A percentile compares a stretch with the other conserved stretches of the same genome.
phyloP scores from a whole-genome alignment of 805 yeast species.

The Brettanomyces nanus region DNA sequence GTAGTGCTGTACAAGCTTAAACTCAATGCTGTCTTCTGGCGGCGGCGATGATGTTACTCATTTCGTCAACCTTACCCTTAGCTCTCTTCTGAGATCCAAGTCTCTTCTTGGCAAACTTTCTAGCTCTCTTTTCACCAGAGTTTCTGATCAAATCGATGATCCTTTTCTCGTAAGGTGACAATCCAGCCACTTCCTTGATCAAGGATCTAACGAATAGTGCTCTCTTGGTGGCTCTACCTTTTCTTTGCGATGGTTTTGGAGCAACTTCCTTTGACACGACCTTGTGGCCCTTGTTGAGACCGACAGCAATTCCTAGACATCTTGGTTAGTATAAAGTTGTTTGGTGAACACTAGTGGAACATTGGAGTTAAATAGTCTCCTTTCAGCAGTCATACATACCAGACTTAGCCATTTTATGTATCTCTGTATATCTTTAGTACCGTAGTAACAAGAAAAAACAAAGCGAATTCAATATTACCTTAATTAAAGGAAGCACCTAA shows the following conservation, averaged over 20 bases:
- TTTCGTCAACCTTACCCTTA: slow-evolving; percentile 98
- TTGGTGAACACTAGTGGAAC: too few species aligned
- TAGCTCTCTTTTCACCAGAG: slow-evolving; percentile 99
- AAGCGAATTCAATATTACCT: too few species aligned
- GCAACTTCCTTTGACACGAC: slow-evolving; percentile 78
- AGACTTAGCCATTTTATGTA: slow-evolving; percentile 51
- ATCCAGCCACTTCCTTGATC: slow-evolving; percentile 95
- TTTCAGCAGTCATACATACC: slow-evolving; percentile 57
- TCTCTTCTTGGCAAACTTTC: slow-evolving; percentile 99
- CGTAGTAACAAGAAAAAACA: background rate
- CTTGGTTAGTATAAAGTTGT: too few species aligned
- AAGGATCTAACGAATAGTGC: slow-evolving; percentile 90
- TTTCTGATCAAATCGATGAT: slow-evolving; percentile 98
- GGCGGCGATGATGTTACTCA: slow-evolving; percentile 93
- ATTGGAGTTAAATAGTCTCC: too few species aligned
- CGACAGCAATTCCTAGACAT: slow-evolving; percentile 77
- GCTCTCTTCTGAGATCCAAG: slow-evolving; percentile 99
- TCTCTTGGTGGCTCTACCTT: slow-evolving; percentile 95
- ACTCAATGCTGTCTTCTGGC: slow-evolving; percentile 75
- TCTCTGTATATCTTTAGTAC: slow-evolving; percentile 5
- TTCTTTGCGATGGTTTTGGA: slow-evolving; percentile 89
- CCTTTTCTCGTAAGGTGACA: slow-evolving; percentile 99
- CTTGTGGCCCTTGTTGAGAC: slow-evolving; percentile 99
- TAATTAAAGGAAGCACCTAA: too few species aligned
- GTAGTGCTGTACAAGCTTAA: background rate